Evolutionary conservation across 768 basidiomycete genomes (phyloP), one percentile per base, ranked within the genome.

Genomic region (Chiua virens): DNA sequence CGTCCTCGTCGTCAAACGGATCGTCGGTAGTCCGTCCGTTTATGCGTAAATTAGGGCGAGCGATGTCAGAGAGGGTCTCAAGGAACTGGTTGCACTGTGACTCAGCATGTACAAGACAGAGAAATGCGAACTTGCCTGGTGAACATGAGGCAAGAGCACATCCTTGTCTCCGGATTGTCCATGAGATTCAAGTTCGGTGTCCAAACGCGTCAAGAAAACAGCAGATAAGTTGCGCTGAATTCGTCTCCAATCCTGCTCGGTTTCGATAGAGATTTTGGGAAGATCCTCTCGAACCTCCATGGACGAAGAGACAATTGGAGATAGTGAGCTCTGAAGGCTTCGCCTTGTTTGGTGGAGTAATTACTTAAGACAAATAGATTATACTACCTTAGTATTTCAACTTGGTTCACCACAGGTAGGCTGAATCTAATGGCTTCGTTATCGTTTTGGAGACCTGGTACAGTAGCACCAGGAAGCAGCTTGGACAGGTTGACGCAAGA

Each of bases 381-480:
- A 10, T 15, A 32, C 6, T 15, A 34, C 15, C 32, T 14, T 6
- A 34, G 3, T 4, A 15, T 14, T 14, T 34, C 32, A 34, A 34
- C 14, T 15, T 34, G 32, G 37, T 15, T 32, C 25, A 38, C 7
- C 42, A 14, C 30, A 28, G 21, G n/a, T 28, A 2, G 14, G 20
- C 8, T 35, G 20, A 18, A 27, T 43, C 15, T 32, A 57, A 82
- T 83, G 80, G 65, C 66, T 35, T 75, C 80, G 18, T 70, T 85
- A 49, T 80, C 83, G 39, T 94, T 95, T 64, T 95, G 92, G 92
- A 93, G 92, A 67, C 93, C 93, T 5, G 93, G 93, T 15, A 87
- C 90, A 14, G 65, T 74, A 43, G 90, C 81, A 1, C 92, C 93
- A 40, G 94, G 93, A 4, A 94, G 91, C 61, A 84, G 82, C 21